phyloP scores from a whole-genome alignment of 371 early-diverging fungal genomes.

The Zopfochytrium polystomum region DNA sequence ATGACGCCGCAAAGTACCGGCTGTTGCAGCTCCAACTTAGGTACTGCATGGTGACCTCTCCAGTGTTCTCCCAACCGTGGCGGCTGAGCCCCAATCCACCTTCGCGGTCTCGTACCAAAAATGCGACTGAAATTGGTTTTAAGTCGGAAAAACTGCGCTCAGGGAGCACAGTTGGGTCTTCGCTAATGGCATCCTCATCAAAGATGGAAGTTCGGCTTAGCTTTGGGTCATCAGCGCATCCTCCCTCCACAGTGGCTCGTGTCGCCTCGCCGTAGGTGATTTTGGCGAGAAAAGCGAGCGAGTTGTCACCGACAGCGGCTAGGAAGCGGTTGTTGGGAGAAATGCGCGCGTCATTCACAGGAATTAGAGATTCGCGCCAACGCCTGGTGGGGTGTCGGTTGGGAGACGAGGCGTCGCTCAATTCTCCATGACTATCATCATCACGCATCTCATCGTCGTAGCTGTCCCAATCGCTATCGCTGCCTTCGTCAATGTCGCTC shows the following conservation, averaged over 20 bases:
- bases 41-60: slow-evolving; percentile 13
- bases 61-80: neutral
- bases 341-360: slow-evolving; percentile 15
- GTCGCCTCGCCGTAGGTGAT: slow-evolving; percentile 1
- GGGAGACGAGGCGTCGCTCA: neutral
- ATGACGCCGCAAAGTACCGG: slow-evolving; percentile 9
- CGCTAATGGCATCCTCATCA: neutral
- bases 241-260: neutral
- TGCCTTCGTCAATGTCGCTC: neutral
- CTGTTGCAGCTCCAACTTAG: slow-evolving; percentile 12
- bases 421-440: neutral
- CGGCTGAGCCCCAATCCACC: neutral
- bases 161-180: neutral
- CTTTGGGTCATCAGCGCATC: slow-evolving; percentile 2
- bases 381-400: neutral
- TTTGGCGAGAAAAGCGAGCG: slow-evolving; percentile 4
- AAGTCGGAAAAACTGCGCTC: neutral
- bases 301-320: slow-evolving; percentile 15
- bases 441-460: neutral
- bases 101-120: neutral
- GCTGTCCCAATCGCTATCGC: neutral
- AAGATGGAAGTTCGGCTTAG: neutral
- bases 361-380: neutral
- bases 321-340: slow-evolving; percentile 12
- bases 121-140: neutral